Percentiles rank a stretch among this genome's conserved stretches.
Evolutionary conservation across 2,329 filamentous ascomycete genomes (phyloP).

Genomic region (Trichoderma gracile): DNA sequence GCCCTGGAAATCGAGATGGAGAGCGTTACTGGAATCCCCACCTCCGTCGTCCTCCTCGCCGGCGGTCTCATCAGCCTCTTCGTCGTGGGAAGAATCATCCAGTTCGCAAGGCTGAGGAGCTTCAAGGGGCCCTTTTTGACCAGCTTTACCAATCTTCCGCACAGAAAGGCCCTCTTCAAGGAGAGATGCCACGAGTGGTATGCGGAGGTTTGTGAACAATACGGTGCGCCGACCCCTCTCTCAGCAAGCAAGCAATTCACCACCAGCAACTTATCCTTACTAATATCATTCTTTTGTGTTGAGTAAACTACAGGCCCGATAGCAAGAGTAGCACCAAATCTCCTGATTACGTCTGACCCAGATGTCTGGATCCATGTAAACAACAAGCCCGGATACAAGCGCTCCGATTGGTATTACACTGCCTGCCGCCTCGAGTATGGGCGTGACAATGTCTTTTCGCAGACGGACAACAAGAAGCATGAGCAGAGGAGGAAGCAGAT

Average conservation of each 20-base stretch:
- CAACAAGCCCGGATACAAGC: conserved; percentile 44
- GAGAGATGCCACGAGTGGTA: conserved; percentile 34
- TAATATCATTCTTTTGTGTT: not conserved
- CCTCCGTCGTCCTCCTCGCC: conserved; percentile 1
- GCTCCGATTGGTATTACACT: conserved; percentile 48
- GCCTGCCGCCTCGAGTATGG: conserved; percentile 50
- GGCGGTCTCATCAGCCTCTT: conserved; percentile 2
- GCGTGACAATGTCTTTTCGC: conserved; percentile 55
- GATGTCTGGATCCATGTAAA: conserved; percentile 49
- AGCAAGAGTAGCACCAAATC: conserved; percentile 46
- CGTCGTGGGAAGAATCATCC: conserved; percentile 5
- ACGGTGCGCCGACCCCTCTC: conserved; percentile 29
- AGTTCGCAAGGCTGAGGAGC: conserved; percentile 28
- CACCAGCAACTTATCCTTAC: not conserved
- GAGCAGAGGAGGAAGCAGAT: conserved; percentile 49
- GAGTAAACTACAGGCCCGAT: conserved; percentile 24
- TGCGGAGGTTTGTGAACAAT: conserved; percentile 31
- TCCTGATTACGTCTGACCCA: conserved; percentile 51
- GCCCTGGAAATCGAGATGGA: not conserved
- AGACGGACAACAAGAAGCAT: conserved; percentile 52
- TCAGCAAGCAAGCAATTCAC: too few relatives aligned
- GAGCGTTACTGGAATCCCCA: not conserved
- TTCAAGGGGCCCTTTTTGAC: conserved; percentile 32
- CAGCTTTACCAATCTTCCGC: conserved; percentile 32
- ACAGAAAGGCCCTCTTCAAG: conserved; percentile 32